A percentile compares a stretch with the other conserved stretches of the same genome.
phyloP scores from a whole-genome alignment of 139 green algal species.

The Tetradesmus lagerheimii region DNA sequence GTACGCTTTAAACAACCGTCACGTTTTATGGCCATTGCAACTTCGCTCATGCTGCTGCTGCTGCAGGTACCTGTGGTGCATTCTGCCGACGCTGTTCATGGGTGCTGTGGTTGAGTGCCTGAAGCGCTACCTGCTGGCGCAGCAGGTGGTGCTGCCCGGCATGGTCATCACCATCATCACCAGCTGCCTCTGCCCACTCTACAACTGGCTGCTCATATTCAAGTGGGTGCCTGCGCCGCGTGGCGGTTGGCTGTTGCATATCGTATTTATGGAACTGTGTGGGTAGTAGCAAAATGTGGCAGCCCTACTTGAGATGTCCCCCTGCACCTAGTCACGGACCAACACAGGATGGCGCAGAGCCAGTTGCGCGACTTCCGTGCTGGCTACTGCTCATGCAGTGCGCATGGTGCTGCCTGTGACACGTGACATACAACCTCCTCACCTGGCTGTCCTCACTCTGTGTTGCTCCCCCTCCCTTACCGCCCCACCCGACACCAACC shows the following conservation, averaged over 20 bases:
- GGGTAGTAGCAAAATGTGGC: not conserved
- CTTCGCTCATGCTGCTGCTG: not conserved
- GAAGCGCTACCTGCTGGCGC: slow-evolving; percentile 53
- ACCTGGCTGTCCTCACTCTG: not conserved
- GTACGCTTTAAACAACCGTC: too few species aligned
- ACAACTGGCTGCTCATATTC: slow-evolving; percentile 65
- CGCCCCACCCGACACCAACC: too few species aligned
- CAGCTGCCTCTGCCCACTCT: slow-evolving; percentile 50
- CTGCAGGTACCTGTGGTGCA: slow-evolving; percentile 27
- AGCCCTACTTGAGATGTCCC: too few species aligned
- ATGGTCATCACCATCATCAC: slow-evolving; percentile 42
- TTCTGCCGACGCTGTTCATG: slow-evolving; percentile 52
- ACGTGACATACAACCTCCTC: not conserved
- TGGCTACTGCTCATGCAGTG: too few species aligned
- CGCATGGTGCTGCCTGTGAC: too few species aligned
- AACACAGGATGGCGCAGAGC: too few species aligned
- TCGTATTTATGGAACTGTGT: too few species aligned
- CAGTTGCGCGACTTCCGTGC: too few species aligned
- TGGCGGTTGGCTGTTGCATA: not conserved
- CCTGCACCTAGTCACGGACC: too few species aligned
- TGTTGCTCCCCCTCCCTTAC: too few species aligned
- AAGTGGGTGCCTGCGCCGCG: slow-evolving; percentile 37
- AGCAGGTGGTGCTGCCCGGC: slow-evolving; percentile 69
- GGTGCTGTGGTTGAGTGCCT: slow-evolving; percentile 52
- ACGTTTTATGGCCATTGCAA: not conserved